Base-by-base conservation (phyloP, 306 rosid species). In the Trifolium dubium region DNA sequence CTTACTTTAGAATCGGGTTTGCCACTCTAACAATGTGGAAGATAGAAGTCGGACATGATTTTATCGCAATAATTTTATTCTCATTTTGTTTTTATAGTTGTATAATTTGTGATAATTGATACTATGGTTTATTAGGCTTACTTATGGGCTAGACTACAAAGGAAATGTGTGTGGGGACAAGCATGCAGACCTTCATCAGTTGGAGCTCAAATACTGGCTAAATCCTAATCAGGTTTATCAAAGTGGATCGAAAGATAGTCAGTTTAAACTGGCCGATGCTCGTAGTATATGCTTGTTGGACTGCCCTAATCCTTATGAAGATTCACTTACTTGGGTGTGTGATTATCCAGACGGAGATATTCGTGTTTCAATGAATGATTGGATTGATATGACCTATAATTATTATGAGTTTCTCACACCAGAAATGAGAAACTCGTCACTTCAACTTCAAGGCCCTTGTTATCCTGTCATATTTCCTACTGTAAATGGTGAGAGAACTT, bases 381-480 rank as follows among this genome's bases (percentile, higher is more conserved):
- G 99, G 99, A 95, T 90, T 15, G 92, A 88, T 50, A 72, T 90
- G 78, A 87, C 86, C 80, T 94, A 90, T 17, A 89, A 95, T 81
- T 95, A 95, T 77, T 95, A 66, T 70, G 97, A 92, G 90, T 88
- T 92, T 72, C 99, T 95, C 66, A 87, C 97, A 0, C 99, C 96
- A 2, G 96, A 92, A 81, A 88, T 90, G 99, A 92, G 96, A 73
- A 95, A 95, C 81, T 75, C 87, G 46, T 92, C 99, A 78, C 90
- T 95, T 80, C 94, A 90, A 79, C 99, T 95, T 82, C 99, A 88
- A 87, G 99, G 99, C 44, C 99, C 99, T 59, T 95, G 99, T 83
- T 95, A 95, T 81, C 99, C 99, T 55, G 85, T 95, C 89, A 83
- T 95, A 83, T 95, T 88, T 86, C 99, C 99, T 3, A 95, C 93